phyloP scores from a whole-genome alignment of 2,329 filamentous ascomycete genomes.

The Fusarium acutatum region DNA sequence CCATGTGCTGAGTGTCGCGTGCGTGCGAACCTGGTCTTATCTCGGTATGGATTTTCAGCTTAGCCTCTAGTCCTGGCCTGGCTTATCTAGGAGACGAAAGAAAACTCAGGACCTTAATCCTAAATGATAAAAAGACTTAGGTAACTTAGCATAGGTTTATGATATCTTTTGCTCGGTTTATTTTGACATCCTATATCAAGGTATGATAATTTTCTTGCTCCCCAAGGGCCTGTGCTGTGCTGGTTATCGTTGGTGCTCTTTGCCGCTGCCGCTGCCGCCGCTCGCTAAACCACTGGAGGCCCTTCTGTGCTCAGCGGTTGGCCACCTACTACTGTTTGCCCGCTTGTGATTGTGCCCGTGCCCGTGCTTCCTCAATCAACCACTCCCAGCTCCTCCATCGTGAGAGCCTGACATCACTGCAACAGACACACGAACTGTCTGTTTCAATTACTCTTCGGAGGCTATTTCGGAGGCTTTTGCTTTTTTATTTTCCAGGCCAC shows the following conservation, averaged over 20 bases:
- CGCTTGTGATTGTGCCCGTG: neutral
- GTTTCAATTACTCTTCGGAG: neutral
- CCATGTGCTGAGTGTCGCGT: conserved; percentile 17
- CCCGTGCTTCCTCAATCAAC: conserved; percentile 1
- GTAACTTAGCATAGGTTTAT: no score
- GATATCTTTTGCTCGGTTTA: no score
- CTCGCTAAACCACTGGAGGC: conserved; percentile 24
- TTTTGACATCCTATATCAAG: no score
- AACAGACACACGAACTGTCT: conserved; percentile 3
- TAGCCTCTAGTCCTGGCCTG: neutral
- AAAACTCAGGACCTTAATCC: no score
- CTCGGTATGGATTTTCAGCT: conserved; percentile 12
- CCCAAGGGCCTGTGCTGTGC: neutral
- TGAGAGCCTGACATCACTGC: conserved; percentile 31
- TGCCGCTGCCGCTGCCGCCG: conserved; percentile 32
- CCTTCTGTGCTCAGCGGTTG: neutral
- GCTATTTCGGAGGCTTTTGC: neutral
- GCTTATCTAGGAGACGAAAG: neutral
- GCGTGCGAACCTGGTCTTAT: conserved; percentile 14
- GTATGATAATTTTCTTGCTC: neutral
- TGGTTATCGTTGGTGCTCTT: conserved; percentile 8
- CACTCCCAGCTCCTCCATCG: neutral
- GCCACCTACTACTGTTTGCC: neutral
- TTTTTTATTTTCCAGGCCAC: neutral
- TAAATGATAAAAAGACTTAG: no score